Conservation (phyloP, 345 rosid genomes). For the Turnera subulata region DNA sequence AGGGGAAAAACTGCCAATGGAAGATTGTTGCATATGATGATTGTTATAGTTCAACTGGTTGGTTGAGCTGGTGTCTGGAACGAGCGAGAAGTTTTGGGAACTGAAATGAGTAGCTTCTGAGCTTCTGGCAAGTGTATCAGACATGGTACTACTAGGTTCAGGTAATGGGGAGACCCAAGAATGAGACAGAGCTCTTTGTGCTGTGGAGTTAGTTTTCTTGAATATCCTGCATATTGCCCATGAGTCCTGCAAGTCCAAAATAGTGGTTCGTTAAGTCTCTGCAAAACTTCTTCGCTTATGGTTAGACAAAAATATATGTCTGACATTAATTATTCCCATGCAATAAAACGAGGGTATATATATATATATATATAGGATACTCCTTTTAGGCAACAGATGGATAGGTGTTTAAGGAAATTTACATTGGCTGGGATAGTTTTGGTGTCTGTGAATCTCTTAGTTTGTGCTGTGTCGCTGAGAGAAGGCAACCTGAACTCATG, state of each 20-base stretch:
- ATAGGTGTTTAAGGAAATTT: constrained; percentile 8
- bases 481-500: constrained; percentile 91
- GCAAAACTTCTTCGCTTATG: too few species aligned
- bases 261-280: too few species aligned
- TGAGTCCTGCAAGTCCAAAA: constrained; percentile 51
- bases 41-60: constrained; percentile 31
- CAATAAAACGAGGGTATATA: background rate
- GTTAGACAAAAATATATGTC: background rate
- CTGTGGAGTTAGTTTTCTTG: constrained; percentile 72
- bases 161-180: constrained; percentile 60
- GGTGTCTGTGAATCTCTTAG: constrained; percentile 41
- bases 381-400: background rate
- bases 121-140: constrained; percentile 25
- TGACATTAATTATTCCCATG: too few species aligned
- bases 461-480: constrained; percentile 37
- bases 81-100: constrained; percentile 26
- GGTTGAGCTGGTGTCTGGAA: constrained; percentile 22
- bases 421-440: constrained; percentile 60
- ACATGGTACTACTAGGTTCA: constrained; percentile 23
- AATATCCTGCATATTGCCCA: constrained; percentile 97
- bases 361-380: background rate
- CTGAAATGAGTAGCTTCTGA: constrained; percentile 25
- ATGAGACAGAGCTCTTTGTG: constrained; percentile 68
- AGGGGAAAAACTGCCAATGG: constrained; percentile 18
- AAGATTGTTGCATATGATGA: constrained; percentile 21